A percentile compares a stretch with the other conserved stretches of the same genome.
Evolutionary conservation across 805 yeast genomes (phyloP).

Genomic region (Wickerhamomyces subpelliculosus): DNA sequence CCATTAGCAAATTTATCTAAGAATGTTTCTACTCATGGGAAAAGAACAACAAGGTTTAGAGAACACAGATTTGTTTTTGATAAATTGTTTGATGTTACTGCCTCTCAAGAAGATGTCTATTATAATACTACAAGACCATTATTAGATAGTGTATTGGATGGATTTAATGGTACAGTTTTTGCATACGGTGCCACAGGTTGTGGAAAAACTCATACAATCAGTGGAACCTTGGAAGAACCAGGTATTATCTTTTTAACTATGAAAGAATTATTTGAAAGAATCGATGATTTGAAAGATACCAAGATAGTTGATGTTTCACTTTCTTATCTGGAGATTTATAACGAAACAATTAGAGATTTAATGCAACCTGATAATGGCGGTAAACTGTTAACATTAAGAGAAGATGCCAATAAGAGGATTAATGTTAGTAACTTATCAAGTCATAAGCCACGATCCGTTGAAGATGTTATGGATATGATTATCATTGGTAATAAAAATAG

Average conservation of each 20-base stretch:
- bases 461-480: conserved; percentile 75
- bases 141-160: conserved; percentile 70
- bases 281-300: conserved; percentile 49
- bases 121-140: conserved; percentile 61
- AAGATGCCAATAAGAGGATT: conserved; percentile 59
- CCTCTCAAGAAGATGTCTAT: conserved; percentile 65
- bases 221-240: conserved; percentile 66
- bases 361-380: conserved; percentile 46
- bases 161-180: conserved; percentile 85
- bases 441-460: conserved; percentile 54
- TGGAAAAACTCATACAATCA: conserved; percentile 91
- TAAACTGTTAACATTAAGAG: conserved; percentile 55
- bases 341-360: conserved; percentile 81
- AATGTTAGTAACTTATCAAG: conserved; percentile 64
- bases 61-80: conserved; percentile 85
- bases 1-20: conserved; percentile 35
- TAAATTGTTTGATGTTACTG: conserved; percentile 57
- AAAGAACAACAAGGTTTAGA: conserved; percentile 41
- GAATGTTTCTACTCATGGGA: conserved; percentile 30
- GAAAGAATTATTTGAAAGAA: conserved; percentile 61
- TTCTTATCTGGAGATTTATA: conserved; percentile 82
- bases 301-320: conserved; percentile 54
- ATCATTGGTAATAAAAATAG: conserved; percentile 66
- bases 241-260: conserved; percentile 77
- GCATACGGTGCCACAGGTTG: conserved; percentile 98